Evolutionary conservation across 257 asterid species (phyloP).

Genomic region (Salvia rosmarinus): DNA sequence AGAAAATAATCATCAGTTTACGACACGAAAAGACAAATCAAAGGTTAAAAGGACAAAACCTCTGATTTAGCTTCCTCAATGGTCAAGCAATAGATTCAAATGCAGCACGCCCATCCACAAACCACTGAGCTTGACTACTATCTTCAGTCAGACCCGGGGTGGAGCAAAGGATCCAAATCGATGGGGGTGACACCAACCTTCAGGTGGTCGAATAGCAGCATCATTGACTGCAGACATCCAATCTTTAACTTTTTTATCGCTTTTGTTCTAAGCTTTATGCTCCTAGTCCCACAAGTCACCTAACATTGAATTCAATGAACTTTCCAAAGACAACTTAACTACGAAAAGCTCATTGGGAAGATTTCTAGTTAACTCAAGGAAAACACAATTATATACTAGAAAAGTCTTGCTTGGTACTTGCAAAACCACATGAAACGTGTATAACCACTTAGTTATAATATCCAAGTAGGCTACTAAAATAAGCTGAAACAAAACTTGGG

Average conservation of each 20-base stretch:
- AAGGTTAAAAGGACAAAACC: slow-evolving; percentile 43
- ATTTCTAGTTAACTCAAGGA: slow-evolving; percentile 13
- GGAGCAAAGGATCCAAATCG: slow-evolving; percentile 99
- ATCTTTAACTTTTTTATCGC: slow-evolving; percentile 72
- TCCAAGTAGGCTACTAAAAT: neutral
- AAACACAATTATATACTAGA: neutral
- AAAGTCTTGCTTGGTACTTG: slow-evolving; percentile 14
- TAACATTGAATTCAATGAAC: slow-evolving; percentile 37
- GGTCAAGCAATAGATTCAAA: slow-evolving; percentile 92
- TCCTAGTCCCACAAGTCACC: slow-evolving; percentile 93
- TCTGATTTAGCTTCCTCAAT: slow-evolving; percentile 96
- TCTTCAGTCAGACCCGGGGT: slow-evolving; percentile 89
- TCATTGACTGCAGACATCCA: slow-evolving; percentile 98
- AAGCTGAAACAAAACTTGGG: slow-evolving; percentile 15
- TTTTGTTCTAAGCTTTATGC: slow-evolving; percentile 85
- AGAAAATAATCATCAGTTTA: slow-evolving; percentile 26
- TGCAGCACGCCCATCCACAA: slow-evolving; percentile 91
- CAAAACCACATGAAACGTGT: slow-evolving; percentile 20
- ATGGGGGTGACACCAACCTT: slow-evolving; percentile 99
- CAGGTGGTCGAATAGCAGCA: slow-evolving; percentile 95
- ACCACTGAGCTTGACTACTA: slow-evolving; percentile 97
- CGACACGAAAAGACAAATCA: slow-evolving; percentile 6
- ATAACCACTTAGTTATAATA: slow-evolving; percentile 23
- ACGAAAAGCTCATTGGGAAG: slow-evolving; percentile 22
- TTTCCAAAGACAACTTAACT: slow-evolving; percentile 18